Conservation (phyloP, 495 filamentous ascomycete species). For the Tuber umbilicatum region DNA sequence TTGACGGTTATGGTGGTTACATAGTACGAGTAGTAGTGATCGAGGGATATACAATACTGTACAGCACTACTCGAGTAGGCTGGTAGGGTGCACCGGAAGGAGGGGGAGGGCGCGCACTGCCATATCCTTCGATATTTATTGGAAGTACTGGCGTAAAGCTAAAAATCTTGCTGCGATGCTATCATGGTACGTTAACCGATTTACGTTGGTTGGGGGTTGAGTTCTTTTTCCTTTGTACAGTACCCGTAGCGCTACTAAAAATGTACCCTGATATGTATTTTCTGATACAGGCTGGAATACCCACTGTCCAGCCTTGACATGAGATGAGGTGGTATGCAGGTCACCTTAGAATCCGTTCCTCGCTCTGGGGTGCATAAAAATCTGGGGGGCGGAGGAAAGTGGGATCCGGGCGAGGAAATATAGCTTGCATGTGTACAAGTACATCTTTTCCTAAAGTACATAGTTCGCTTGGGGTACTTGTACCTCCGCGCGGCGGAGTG, state of each 20-base stretch:
- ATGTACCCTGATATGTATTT: background rate
- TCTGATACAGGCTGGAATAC: background rate
- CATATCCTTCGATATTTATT: background rate
- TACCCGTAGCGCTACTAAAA: background rate
- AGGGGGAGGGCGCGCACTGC: background rate
- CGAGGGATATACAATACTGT: background rate
- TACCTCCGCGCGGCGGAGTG: background rate
- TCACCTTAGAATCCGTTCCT: background rate
- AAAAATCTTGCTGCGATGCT: background rate
- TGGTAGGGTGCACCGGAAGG: background rate
- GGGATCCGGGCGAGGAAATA: background rate
- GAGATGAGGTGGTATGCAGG: slow-evolving; percentile 2
- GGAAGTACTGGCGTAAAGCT: background rate
- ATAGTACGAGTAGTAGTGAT: background rate
- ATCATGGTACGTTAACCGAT: background rate
- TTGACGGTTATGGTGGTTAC: background rate
- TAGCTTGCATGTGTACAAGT: background rate
- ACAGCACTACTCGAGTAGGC: background rate
- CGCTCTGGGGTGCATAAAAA: slow-evolving; percentile 3
- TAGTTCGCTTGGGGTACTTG: background rate
- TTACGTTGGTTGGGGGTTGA: background rate
- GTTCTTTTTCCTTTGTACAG: background rate
- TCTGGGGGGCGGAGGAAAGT: background rate
- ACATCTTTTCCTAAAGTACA: background rate
- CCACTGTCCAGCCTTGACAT: background rate